Conservation (phyloP, 805 yeast genomes). For the Zygosaccharomyces gambellarensis region DNA sequence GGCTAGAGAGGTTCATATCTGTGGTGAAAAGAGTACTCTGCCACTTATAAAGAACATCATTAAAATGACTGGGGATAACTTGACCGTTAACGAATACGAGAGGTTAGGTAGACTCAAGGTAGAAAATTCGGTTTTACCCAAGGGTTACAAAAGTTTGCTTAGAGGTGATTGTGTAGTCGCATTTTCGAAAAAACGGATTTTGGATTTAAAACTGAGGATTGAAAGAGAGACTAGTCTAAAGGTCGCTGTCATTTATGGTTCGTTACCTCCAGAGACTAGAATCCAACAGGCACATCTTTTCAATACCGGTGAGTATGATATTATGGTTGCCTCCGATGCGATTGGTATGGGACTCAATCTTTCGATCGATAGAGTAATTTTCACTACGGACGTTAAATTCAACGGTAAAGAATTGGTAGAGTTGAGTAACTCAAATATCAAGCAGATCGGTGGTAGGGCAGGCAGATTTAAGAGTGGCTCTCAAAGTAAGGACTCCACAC, state of each 20-base stretch:
- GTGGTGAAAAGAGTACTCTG: slow-evolving; percentile 91
- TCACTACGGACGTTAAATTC: slow-evolving; percentile 62
- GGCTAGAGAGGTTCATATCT: slow-evolving; percentile 81
- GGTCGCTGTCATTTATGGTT: slow-evolving; percentile 92
- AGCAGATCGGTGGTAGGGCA: slow-evolving; percentile 96
- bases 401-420: slow-evolving; percentile 51
- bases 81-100: slow-evolving; percentile 64
- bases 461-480: slow-evolving; percentile 57
- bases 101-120: slow-evolving; percentile 70
- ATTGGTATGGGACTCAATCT: slow-evolving; percentile 96
- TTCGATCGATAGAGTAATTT: slow-evolving; percentile 74
- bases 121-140: slow-evolving; percentile 36
- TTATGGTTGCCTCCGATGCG: slow-evolving; percentile 94
- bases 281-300: slow-evolving; percentile 76
- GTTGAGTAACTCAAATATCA: slow-evolving; percentile 62
- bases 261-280: slow-evolving; percentile 92
- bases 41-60: slow-evolving; percentile 57
- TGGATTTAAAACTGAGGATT: slow-evolving; percentile 62
- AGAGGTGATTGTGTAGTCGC: slow-evolving; percentile 89
- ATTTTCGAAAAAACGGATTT: slow-evolving; percentile 70
- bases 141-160: slow-evolving; percentile 27
- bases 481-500: slow-evolving; percentile 17
- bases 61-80: slow-evolving; percentile 70
- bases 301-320: slow-evolving; percentile 72
- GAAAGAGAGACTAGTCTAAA: slow-evolving; percentile 57